phyloP scores from a whole-genome alignment of 139 green algal genomes.

The Coelastrella sp. region DNA sequence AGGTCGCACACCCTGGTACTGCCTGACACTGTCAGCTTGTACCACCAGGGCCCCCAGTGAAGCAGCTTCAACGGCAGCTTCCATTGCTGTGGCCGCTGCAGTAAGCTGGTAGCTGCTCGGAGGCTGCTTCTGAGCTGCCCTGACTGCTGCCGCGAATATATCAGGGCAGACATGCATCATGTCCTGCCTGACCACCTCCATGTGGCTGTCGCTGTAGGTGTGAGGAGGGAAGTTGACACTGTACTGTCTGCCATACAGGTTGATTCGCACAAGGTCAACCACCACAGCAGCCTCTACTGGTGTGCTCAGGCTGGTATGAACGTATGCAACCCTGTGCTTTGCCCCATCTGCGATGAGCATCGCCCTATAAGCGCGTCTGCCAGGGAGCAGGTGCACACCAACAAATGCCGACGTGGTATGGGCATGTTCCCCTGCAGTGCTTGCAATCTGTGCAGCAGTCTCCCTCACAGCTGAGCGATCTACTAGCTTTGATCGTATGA shows the following conservation, averaged over 20 bases:
- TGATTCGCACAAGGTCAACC: background rate
- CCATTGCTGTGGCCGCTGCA: background rate
- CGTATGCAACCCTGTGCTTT: background rate
- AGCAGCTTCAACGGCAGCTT: background rate
- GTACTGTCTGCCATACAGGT: background rate
- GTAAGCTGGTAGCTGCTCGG: background rate
- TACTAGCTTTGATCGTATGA: too few relatives aligned
- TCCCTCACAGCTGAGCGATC: too few relatives aligned
- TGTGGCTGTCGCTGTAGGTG: background rate
- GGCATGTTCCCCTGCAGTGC: too few relatives aligned
- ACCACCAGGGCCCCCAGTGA: background rate
- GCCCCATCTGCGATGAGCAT: too few relatives aligned
- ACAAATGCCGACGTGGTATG: too few relatives aligned
- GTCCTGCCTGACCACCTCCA: background rate
- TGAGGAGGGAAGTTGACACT: background rate
- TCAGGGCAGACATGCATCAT: background rate
- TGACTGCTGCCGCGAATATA: background rate
- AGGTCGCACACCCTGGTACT: background rate
- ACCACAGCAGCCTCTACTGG: background rate
- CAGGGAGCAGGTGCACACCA: too few relatives aligned
- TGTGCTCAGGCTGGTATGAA: background rate
- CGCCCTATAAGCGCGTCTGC: too few relatives aligned
- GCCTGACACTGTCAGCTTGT: background rate
- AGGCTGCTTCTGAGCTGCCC: background rate
- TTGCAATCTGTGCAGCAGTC: too few relatives aligned